phyloP scores from a whole-genome alignment of 495 filamentous ascomycete genomes.

The Penicillium odoratum region DNA sequence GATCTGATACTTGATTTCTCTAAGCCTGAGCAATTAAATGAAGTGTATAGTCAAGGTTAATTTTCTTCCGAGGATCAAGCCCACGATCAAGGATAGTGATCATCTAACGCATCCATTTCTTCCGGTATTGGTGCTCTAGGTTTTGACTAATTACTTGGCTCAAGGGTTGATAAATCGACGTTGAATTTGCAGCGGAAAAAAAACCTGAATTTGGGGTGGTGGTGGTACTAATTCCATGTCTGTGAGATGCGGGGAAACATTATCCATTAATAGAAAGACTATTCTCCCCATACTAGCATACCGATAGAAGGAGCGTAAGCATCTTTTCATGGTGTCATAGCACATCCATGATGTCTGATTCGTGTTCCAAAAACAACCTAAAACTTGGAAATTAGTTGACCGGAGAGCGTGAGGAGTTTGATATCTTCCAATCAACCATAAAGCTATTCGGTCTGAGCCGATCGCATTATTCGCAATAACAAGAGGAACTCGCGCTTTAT shows the following conservation, averaged over 20 bases:
- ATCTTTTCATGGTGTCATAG: constrained; percentile 22
- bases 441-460: constrained; percentile 18
- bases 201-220: neutral
- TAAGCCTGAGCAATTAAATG: constrained; percentile 2
- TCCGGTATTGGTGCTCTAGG: constrained; percentile 26
- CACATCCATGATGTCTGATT: constrained; percentile 29
- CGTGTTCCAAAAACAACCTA: constrained; percentile 19
- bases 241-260: neutral
- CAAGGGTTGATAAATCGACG: constrained; percentile 25
- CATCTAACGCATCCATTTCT: constrained; percentile 20
- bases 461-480: constrained; percentile 20
- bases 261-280: neutral
- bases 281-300: constrained; percentile 9
- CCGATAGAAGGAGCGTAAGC: constrained; percentile 22
- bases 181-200: constrained; percentile 25
- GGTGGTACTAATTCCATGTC: neutral
- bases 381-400: constrained; percentile 8
- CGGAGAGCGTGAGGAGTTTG: constrained; percentile 19
- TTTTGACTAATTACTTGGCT: constrained; percentile 31
- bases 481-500: constrained; percentile 21
- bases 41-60: constrained; percentile 5
- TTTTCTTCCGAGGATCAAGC: constrained; percentile 1
- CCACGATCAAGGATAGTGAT: constrained; percentile 12
- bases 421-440: constrained; percentile 26
- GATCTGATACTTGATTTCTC: neutral